Evolutionary conservation across 495 filamentous ascomycete genomes (phyloP), one percentile per base, ranked within the genome.

Genomic region (Neurospora cerealis): DNA sequence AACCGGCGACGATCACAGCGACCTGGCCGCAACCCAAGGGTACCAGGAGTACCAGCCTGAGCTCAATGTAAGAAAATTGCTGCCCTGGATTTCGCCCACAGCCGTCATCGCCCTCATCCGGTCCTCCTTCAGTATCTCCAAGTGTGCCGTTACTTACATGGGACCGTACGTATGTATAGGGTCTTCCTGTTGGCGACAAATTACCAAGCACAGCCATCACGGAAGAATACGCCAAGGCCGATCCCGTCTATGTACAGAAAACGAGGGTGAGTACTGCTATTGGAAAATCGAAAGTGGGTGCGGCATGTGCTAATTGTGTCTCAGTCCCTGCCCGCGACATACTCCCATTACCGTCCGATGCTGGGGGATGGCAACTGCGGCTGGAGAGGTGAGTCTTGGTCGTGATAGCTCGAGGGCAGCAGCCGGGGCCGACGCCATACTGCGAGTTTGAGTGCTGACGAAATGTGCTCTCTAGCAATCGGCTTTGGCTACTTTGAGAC

Each of bases 351-450:
- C 77, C 93, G 96, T 54, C 91, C 91, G 5, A 90, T 97, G 82
- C 91, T 90, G 80, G 95, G 96, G 28, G 96, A 99, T 83, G 96
- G 96, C 44, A 95, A 96, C 79, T 99, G 96, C 84, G 96, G 96
- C 76, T 99, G 96, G 95, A 88, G 96, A 91, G 96, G 95, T 97
- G 88, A 80, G 81, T 84, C n/a, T 34, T 24, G 62, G 36, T 17
- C 54, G 28, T 66, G 54, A 34, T 66, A 40, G 21, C 42, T 32
- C 70, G 13, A n/a, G 17, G 21, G 32, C n/a, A 71, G 10, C 70
- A n/a, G 38, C 38, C 8, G 17, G 10, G 34, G 37, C 28, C 71
- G 54, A 72, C 44, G 17, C 24, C 19, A 37, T 40, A 34, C 38
- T 40, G 40, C 44, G 44, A 19, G 9, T 60, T 69, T 34, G 32